Percentiles rank a stretch among this genome's conserved stretches.
phyloP scores from a whole-genome alignment of 2,329 filamentous ascomycete genomes.

The Rasamsonia emersonii region DNA sequence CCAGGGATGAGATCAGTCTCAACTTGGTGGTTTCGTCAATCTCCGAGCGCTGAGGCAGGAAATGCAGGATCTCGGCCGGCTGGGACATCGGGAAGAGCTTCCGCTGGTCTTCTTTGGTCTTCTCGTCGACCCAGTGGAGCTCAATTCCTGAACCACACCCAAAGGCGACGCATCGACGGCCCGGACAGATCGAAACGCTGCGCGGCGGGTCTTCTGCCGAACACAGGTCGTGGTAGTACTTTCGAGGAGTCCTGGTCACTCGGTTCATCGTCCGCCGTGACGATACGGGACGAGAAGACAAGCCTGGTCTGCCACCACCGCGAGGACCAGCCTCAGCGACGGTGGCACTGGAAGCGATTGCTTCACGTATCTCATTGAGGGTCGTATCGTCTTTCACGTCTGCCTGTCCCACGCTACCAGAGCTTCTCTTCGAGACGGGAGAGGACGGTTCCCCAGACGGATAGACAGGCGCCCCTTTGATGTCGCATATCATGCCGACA shows the following conservation, averaged over 20 bases:
- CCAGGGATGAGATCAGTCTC: conserved; percentile 54
- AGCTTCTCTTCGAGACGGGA: conserved; percentile 3
- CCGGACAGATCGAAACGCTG: conserved; percentile 59
- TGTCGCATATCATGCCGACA: conserved; percentile 53
- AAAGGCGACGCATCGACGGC: conserved; percentile 56
- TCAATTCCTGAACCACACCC: conserved; percentile 56
- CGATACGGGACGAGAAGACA: conserved; percentile 11
- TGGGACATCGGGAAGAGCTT: conserved; percentile 34
- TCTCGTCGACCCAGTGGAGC: conserved; percentile 50
- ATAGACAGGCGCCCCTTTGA: conserved; percentile 21
- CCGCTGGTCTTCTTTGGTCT: conserved; percentile 31
- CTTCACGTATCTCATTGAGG: conserved; percentile 8
- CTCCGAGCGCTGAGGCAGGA: conserved; percentile 47
- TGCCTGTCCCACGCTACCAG: conserved; percentile 2
- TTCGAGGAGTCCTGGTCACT: conserved; percentile 24
- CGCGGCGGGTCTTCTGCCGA: conserved; percentile 54
- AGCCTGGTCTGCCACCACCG: conserved; percentile 9
- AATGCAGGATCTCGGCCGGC: conserved; percentile 42
- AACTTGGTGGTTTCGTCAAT: conserved; percentile 49
- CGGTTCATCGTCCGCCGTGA: conserved; percentile 17
- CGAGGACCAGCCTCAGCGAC: conserved; percentile 3
- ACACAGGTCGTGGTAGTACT: conserved; percentile 47
- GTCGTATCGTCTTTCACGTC: conserved; percentile 2
- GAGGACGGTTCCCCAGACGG: conserved; percentile 10
- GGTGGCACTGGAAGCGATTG: conserved; percentile 7